phyloP scores from a whole-genome alignment of 1,284 basidiomycete genomes.

The Moesziomyces sp. region DNA sequence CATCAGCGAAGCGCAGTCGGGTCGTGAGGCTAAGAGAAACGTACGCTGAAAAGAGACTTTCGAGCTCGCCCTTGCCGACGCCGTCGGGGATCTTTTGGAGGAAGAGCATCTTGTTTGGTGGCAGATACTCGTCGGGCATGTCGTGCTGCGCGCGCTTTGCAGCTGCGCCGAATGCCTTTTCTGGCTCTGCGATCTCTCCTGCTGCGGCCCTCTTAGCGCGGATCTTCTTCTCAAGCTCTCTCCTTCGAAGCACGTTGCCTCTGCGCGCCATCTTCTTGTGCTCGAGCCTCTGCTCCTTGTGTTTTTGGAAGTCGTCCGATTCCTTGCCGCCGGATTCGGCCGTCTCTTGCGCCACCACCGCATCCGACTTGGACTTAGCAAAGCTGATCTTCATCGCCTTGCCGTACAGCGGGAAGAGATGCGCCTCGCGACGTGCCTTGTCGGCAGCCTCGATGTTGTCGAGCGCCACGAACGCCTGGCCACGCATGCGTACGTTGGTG shows the following conservation, averaged over 20 bases:
- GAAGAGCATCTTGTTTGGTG: slow-evolving; percentile 98
- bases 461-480: slow-evolving; percentile 97
- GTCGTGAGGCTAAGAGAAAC: slow-evolving; percentile 3
- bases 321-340: slow-evolving; percentile 24
- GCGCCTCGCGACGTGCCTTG: slow-evolving; percentile 89
- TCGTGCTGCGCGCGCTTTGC: slow-evolving; percentile 47
- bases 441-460: slow-evolving; percentile 80
- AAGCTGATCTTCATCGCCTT: slow-evolving; percentile 90
- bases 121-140: slow-evolving; percentile 98
- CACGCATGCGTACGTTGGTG: slow-evolving; percentile 92
- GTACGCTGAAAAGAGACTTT: slow-evolving; percentile 57
- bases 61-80: slow-evolving; percentile 54
- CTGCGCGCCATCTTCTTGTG: slow-evolving; percentile 54
- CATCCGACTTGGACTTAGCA: slow-evolving; percentile 86
- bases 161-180: slow-evolving; percentile 10
- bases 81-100: slow-evolving; percentile 73
- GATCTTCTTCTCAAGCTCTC: slow-evolving; percentile 51
- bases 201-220: slow-evolving; percentile 44
- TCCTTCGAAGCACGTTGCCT: slow-evolving; percentile 45
- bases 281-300: slow-evolving; percentile 72
- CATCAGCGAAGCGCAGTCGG: background rate
- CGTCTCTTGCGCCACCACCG: slow-evolving; percentile 73
- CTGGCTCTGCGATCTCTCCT: slow-evolving; percentile 40
- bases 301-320: slow-evolving; percentile 66
- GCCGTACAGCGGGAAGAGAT: slow-evolving; percentile 92